Conservation (phyloP, 345 rosid genomes). For the Combretum micranthum region DNA sequence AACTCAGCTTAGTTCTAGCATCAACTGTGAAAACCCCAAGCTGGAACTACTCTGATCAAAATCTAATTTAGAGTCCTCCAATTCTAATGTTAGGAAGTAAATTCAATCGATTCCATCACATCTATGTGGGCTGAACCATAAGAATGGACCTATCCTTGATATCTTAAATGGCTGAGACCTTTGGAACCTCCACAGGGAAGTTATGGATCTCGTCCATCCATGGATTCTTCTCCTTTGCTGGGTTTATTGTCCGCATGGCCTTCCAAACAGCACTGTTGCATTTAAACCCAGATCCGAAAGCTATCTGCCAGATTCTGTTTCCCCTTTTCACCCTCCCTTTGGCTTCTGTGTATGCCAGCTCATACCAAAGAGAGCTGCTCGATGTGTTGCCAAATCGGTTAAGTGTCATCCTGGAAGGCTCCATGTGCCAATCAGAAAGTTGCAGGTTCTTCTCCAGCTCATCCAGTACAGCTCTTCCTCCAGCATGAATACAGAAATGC, state of each 20-base stretch:
- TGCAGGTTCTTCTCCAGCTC: slow-evolving; percentile 48
- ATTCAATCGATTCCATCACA: too few species aligned
- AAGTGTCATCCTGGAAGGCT: slow-evolving; percentile 54
- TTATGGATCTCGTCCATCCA: slow-evolving; percentile 45
- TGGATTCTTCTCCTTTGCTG: slow-evolving; percentile 41
- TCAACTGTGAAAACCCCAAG: too few species aligned
- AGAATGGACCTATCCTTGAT: not conserved
- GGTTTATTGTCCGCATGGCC: slow-evolving; percentile 34
- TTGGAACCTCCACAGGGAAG: slow-evolving; percentile 38
- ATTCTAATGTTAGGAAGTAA: too few species aligned
- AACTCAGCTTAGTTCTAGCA: too few species aligned
- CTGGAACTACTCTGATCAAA: too few species aligned
- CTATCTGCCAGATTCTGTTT: slow-evolving; percentile 57
- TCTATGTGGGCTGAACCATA: not conserved
- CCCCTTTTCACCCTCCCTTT: slow-evolving; percentile 44
- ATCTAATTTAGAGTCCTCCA: too few species aligned
- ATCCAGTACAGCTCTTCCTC: slow-evolving; percentile 44
- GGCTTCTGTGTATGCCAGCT: slow-evolving; percentile 45
- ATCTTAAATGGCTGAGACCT: slow-evolving; percentile 19
- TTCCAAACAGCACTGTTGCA: slow-evolving; percentile 62
- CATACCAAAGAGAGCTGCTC: slow-evolving; percentile 58
- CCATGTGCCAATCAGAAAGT: slow-evolving; percentile 54
- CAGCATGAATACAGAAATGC: slow-evolving; percentile 52
- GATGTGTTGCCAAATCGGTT: slow-evolving; percentile 48
- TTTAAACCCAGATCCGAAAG: slow-evolving; percentile 58